Evolutionary conservation across 2,329 filamentous ascomycete genomes (phyloP), one percentile per base, ranked within the genome.

Genomic region (Neonectria ditissima): DNA sequence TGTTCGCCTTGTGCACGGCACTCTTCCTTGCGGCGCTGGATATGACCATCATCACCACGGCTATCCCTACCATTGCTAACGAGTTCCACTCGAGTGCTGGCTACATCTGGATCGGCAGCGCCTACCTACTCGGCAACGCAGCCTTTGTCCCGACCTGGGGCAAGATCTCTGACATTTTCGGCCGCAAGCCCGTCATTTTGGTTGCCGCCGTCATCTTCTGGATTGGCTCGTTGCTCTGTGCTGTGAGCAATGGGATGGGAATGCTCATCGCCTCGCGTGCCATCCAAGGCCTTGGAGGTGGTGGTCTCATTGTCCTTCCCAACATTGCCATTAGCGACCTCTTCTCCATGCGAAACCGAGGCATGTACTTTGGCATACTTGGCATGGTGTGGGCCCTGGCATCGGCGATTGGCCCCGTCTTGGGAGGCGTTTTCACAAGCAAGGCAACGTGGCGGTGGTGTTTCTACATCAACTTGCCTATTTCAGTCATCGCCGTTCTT

Each of bases 61-160:
- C 89, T 6, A 82, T 91, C 5, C 89, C 90, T 0, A 88, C 87
- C 14, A 92, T 92, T 66, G 83, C 87, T 5, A 78, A 79, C 34
- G 83, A 91, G 63, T 86, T 94, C 65, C 74, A 88, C 47, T 91
- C 91, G 6, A 87, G 87, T 3, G 81, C 86, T 16, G 91, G 91
- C 24, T 94, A 94, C 78, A 86, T 89, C 55, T 94, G 92, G 92
- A 89, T 95, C 65, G 92, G 92, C 14, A 88, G 86, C 39, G 88
- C 91, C 3, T 95, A 92, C 73, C 82, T 93, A 7, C 86, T 94
- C 11, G 90, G 89, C 59, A 90, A 89, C 73, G 89, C 91, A 1
- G 86, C 83, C 76, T 85, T 86, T 1, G 87, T 87, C 0, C 90
- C 91, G 0, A 87, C 90, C 53, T 94, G 91, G 91, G 90, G 89